A percentile compares a stretch with the other conserved stretches of the same genome.
phyloP scores from a whole-genome alignment of 129 eudicot species.

The Helichrysum umbraculigerum region DNA sequence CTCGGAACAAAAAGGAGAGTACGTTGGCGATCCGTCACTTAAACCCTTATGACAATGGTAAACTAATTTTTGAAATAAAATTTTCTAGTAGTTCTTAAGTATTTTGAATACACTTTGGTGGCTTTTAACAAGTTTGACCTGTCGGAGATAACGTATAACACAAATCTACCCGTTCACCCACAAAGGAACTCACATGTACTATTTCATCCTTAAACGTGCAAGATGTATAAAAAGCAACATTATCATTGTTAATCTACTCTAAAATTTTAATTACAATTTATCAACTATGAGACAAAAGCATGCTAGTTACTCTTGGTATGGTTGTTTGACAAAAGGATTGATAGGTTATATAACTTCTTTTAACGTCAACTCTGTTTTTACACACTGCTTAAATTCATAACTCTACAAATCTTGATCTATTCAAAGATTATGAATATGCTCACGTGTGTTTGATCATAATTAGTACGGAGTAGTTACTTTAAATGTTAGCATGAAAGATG shows the following conservation, averaged over 20 bases:
- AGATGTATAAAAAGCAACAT: neutral
- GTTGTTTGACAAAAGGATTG: neutral
- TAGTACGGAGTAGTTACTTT: neutral
- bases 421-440: constrained; percentile 1
- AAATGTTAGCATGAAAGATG: constrained; percentile 4
- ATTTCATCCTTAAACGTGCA: neutral
- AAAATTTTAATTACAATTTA: neutral
- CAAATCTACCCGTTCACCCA: neutral
- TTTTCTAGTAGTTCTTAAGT: neutral
- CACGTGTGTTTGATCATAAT: neutral
- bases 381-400: neutral
- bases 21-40: no score
- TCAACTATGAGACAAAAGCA: neutral
- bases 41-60: neutral
- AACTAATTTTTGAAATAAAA: neutral
- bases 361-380: neutral
- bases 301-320: neutral
- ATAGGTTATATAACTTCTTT: neutral
- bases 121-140: neutral
- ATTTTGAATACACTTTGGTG: neutral
- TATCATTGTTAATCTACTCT: neutral
- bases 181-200: neutral
- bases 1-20: no score
- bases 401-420: neutral
- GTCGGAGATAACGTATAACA: neutral